Base-by-base conservation (phyloP, 2,329 filamentous ascomycete species). In the Fusarium aywerte region DNA sequence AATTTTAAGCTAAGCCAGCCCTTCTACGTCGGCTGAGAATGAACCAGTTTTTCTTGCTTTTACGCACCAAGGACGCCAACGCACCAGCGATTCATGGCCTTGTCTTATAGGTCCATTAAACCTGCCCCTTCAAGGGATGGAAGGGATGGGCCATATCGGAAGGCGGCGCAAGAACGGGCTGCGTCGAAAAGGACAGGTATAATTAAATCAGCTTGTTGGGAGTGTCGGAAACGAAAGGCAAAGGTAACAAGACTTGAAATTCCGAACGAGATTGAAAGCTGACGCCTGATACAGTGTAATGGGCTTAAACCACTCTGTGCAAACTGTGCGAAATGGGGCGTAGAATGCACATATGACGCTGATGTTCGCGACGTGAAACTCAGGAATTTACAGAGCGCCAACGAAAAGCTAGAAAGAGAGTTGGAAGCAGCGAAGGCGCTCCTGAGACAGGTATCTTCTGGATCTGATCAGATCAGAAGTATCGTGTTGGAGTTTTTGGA, bases 191-290 rank as follows among this genome's bases (percentile, higher is more conserved):
- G 61, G 7, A 33, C 29, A 1, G 29, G n/a, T 0, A 5, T 36
- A 11, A 32, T 61, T 2, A 65, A 65, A 4, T 65, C 62, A 0
- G 62, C 62, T 2, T 65, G 62, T 21, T 65, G 10, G 47, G 47
- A 29, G 15, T 65, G 62, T 0, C 47, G 62, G 0, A 65, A 61
- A 4, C 16, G 61, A 7, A 65, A 65, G 0, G 54, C 54, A 1
- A 65, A 65, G 38, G 62, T 62, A 33, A 7, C 2, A 16, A 9
- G 4, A 23, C 12, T 11, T 12, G 3, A 5, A 11, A 15, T 5
- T 13, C 18, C 11, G 2, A 10, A 8, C 15, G 7, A 7, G 29
- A 9, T 23, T 16, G 15, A 12, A 15, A 2, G 16, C 49, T 52
- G 21, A 52, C 36, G 11, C 7, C 1, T 7, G 1, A 1, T 9